Evolutionary conservation across 106 monocot genomes (phyloP).

Genomic region (Phalaenopsis aphrodite): DNA sequence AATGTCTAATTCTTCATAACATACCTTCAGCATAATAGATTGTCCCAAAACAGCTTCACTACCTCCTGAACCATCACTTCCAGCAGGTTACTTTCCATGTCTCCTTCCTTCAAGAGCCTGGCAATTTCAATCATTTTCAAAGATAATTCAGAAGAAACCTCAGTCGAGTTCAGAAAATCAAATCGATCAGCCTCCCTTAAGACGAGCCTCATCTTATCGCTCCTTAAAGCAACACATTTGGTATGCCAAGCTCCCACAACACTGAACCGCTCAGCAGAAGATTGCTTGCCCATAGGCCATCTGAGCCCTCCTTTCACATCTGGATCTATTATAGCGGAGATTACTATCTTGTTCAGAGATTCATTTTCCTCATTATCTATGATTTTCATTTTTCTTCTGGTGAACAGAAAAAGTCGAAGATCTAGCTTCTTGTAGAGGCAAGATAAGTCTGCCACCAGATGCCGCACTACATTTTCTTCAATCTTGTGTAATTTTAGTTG

Average conservation of each 20-base stretch:
- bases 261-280: constrained; percentile 32
- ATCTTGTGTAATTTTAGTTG: constrained; percentile 39
- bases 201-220: constrained; percentile 27
- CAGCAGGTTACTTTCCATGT: too few species aligned
- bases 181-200: constrained; percentile 47
- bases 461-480: too few species aligned
- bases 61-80: too few species aligned
- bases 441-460: too few species aligned
- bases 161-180: constrained; percentile 39
- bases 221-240: constrained; percentile 33
- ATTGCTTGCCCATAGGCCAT: constrained; percentile 64
- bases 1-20: too few species aligned
- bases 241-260: constrained; percentile 47
- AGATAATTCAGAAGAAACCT: constrained; percentile 41
- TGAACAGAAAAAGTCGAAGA: too few species aligned
- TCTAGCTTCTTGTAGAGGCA: too few species aligned
- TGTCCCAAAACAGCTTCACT: too few species aligned
- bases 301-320: constrained; percentile 66
- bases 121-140: constrained; percentile 36
- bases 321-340: constrained; percentile 47
- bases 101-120: too few species aligned
- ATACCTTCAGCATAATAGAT: too few species aligned
- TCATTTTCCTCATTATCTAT: constrained; percentile 25
- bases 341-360: constrained; percentile 34
- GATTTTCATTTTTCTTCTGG: too few species aligned